Conservation (phyloP, 352 stramenopile genomes). For the Globisporangium spiculum region DNA sequence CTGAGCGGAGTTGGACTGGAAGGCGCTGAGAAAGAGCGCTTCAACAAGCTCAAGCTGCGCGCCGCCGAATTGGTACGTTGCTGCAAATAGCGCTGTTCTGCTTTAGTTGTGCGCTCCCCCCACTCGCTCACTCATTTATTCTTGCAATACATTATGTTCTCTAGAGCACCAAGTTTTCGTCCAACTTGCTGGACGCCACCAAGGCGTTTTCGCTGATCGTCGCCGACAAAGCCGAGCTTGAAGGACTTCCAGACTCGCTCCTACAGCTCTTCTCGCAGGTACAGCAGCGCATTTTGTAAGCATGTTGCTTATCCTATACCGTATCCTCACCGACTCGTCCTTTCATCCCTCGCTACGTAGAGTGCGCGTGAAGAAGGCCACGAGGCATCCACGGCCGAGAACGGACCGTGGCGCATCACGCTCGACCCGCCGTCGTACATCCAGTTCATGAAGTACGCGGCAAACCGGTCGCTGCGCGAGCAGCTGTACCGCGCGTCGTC, state of each 20-base stretch:
- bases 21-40: conserved; percentile 88
- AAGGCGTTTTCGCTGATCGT: conserved; percentile 93
- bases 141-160: background rate
- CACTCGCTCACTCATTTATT: background rate
- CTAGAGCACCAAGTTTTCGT: conserved; percentile 93
- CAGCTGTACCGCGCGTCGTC: conserved; percentile 92
- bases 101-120: background rate
- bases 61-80: conserved; percentile 82
- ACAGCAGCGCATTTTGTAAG: background rate
- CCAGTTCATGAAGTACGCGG: conserved; percentile 94
- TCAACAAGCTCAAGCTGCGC: conserved; percentile 95
- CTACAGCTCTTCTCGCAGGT: conserved; percentile 90
- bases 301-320: background rate
- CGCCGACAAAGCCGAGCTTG: conserved; percentile 81
- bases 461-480: conserved; percentile 90
- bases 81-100: background rate
- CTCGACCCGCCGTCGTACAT: conserved; percentile 95
- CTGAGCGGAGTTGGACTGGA: conserved; percentile 93
- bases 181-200: conserved; percentile 97
- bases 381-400: conserved; percentile 58
- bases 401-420: conserved; percentile 94
- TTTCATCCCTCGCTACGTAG: conserved; percentile 27
- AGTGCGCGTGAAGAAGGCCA: conserved; percentile 64
- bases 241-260: conserved; percentile 91
- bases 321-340: background rate